A percentile compares a stretch with the other conserved stretches of the same genome.
Conservation (phyloP, 768 basidiomycete genomes). For the Kwoniella dendrophila region DNA sequence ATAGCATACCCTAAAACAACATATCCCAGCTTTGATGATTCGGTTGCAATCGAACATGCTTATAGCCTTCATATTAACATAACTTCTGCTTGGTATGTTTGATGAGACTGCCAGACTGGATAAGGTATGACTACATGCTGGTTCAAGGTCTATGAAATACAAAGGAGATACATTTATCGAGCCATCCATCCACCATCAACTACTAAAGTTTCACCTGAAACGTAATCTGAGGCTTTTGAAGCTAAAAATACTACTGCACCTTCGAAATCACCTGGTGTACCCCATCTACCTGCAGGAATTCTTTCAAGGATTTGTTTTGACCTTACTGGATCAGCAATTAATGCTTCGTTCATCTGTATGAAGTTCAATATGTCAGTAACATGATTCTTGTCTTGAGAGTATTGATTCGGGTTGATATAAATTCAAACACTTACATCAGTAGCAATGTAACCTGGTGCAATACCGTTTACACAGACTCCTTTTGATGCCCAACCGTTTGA, state of each 20-base stretch:
- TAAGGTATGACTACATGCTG: too few species aligned
- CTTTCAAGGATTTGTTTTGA: constrained; percentile 72
- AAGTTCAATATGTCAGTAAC: background rate
- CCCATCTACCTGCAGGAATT: constrained; percentile 74
- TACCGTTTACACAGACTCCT: constrained; percentile 84
- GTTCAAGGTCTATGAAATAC: too few species aligned
- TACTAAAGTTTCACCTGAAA: constrained; percentile 70
- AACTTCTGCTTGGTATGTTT: too few species aligned
- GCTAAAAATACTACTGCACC: constrained; percentile 73
- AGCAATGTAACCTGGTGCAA: constrained; percentile 83
- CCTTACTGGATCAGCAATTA: constrained; percentile 68
- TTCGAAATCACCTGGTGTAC: constrained; percentile 71
- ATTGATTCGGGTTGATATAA: constrained; percentile 10
- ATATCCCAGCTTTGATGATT: too few species aligned
- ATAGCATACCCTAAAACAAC: too few species aligned
- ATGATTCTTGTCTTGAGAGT: background rate
- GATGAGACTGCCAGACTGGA: too few species aligned
- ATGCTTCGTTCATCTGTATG: constrained; percentile 68
- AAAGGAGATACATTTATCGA: too few species aligned
- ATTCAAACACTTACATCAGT: constrained; percentile 75
- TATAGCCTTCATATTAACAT: too few species aligned
- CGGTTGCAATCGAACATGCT: too few species aligned
- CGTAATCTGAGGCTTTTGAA: constrained; percentile 69
- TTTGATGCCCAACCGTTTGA: constrained; percentile 90
- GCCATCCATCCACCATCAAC: constrained; percentile 70